A percentile compares a stretch with the other conserved stretches of the same genome.
These are phyloP conservation scores for Erythrophleum ivorense DNA, from an alignment of 331 rosid species.

Conservation along the genomic window DNA sequence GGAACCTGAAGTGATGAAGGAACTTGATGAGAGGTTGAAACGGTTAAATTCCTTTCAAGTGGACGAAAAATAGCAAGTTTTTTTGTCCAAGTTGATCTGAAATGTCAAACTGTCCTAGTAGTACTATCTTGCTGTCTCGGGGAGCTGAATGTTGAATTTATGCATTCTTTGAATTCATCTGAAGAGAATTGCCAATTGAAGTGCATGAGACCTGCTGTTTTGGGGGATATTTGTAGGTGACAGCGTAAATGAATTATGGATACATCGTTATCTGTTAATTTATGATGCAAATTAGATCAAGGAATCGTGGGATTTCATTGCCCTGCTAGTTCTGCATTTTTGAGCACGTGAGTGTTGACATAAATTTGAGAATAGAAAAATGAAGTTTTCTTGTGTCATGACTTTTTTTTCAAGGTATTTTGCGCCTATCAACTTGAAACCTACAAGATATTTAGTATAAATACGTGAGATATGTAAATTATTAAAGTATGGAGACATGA, in stretches of 20 bases:
- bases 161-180: constrained; percentile 30
- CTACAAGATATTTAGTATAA: not conserved
- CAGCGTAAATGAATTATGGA: constrained; percentile 58
- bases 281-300: constrained; percentile 39
- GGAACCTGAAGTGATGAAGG: constrained; percentile 97
- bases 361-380: not conserved
- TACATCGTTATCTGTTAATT: constrained; percentile 41
- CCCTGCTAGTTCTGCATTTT: constrained; percentile 31
- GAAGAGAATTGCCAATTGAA: constrained; percentile 39
- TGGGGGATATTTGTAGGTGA: constrained; percentile 57
- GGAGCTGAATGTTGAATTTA: constrained; percentile 42
- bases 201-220: constrained; percentile 45
- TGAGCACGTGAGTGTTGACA: not conserved
- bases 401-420: not conserved
- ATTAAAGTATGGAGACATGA: not conserved
- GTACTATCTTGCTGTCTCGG: constrained; percentile 35
- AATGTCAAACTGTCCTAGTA: constrained; percentile 30
- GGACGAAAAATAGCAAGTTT: constrained; percentile 55
- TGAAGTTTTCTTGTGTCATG: not conserved
- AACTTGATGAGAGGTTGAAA: constrained; percentile 87
- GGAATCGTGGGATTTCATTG: constrained; percentile 42
- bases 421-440: not conserved
- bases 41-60: constrained; percentile 70
- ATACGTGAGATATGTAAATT: not conserved
- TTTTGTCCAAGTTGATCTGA: constrained; percentile 43